Evolutionary conservation across 768 basidiomycete species (phyloP), one percentile per base, ranked within the genome.

Genomic region (Trametes cingulata): DNA sequence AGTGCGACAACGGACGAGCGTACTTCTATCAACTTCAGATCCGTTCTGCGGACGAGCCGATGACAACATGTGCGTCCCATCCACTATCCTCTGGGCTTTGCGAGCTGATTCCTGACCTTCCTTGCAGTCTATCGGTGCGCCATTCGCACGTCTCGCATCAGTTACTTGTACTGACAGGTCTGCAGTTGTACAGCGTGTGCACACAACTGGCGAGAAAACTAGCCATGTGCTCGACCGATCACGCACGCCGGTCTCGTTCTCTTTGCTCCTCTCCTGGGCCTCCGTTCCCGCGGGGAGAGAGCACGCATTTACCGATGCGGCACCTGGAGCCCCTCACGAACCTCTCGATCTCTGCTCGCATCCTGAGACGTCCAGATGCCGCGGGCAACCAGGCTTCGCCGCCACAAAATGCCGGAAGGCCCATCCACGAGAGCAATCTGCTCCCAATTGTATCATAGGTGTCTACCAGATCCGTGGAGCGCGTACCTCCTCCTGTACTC

Each of bases 11-110:
- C 70, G 80, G 83, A 46, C 78, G 86, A 48, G 95, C 96, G 4
- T 98, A 95, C 74, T 99, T 91, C 76, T 92, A 95, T 71, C 95
- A 98, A 77, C 78, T 98, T 14, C 97, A 99, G 72, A 99, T 98
- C 62, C 78, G 96, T 45, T 95, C 92, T 66, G 93, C 92, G 0
- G 93, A 94, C 69, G 93, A 95, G 69, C 91, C 91, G 15, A 94
- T 93, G 92, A 93, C 90, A 12, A 78, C 76, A 20, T 78, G 76
- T 78, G 68, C 67, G 76, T 67, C 52, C 52, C 15, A 50, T 60
- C n/a, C 57, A 27, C 33, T 14, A n/a, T 53, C 1, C 53, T 35
- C 63, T 47, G 36, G 20, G 24, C 3, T 56, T 7, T 71, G 25
- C 37, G 40, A 13, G 36, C 45, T 50, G 43, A 17, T 42, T 36